These are phyloP conservation scores for Penicillium sp. DNA, from an alignment of 2,329 filamentous ascomycete genomes.

Conservation along the genomic window DNA sequence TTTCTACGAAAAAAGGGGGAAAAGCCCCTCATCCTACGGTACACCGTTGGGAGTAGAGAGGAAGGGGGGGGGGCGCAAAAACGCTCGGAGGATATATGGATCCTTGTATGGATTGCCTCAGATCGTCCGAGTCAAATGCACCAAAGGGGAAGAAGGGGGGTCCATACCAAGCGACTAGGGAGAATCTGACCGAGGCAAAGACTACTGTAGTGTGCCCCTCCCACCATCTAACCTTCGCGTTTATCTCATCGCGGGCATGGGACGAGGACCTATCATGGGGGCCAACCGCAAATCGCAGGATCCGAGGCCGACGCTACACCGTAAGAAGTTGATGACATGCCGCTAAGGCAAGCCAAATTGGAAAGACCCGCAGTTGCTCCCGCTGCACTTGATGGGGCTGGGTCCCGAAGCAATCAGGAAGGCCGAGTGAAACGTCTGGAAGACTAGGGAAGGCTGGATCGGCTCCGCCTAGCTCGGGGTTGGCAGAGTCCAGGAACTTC, in stretches of 20 bases:
- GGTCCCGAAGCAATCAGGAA: slow-evolving; percentile 9
- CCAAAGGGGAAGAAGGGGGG: not conserved
- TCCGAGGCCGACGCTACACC: slow-evolving; percentile 20
- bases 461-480: slow-evolving; percentile 7
- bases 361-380: slow-evolving; percentile 17
- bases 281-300: not conserved
- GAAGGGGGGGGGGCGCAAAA: not conserved
- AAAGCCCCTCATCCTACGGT: not conserved
- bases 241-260: slow-evolving; percentile 5
- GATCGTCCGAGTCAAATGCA: slow-evolving; percentile 4
- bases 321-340: slow-evolving; percentile 24
- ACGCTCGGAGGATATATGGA: slow-evolving; percentile 8
- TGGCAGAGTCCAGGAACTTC: not conserved
- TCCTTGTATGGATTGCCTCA: not conserved
- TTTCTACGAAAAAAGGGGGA: not conserved
- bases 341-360: slow-evolving; percentile 25
- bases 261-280: not conserved
- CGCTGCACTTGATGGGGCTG: slow-evolving; percentile 16
- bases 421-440: slow-evolving; percentile 24
- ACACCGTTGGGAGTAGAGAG: not conserved
- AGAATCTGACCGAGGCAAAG: slow-evolving; percentile 2
- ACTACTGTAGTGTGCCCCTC: not conserved
- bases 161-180: not conserved
- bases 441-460: slow-evolving; percentile 24
- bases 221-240: not conserved